Evolutionary conservation across 139 green algal species (phyloP).

Genomic region (Pseudopediastrum boryanum): DNA sequence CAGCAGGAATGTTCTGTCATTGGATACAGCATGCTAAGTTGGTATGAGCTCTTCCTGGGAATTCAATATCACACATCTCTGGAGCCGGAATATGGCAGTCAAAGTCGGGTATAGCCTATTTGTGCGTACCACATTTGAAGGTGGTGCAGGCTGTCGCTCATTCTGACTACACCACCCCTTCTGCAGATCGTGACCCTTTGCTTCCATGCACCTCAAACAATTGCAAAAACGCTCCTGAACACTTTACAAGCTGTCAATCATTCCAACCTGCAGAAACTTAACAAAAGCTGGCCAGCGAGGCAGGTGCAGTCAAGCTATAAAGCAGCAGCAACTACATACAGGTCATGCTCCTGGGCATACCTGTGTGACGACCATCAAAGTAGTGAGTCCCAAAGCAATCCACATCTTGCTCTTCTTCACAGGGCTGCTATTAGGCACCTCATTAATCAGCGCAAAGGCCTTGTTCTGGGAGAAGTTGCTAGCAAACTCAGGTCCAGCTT

Average conservation of each 20-base stretch:
- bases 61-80: too few relatives aligned
- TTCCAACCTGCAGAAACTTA: too few relatives aligned
- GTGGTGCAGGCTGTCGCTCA: too few relatives aligned
- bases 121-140: too few relatives aligned
- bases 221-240: too few relatives aligned
- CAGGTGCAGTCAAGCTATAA: not conserved
- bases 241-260: too few relatives aligned
- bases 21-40: too few relatives aligned
- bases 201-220: too few relatives aligned
- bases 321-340: not conserved
- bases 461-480: conserved; percentile 49
- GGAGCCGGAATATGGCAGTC: not conserved
- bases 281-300: not conserved
- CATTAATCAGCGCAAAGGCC: conserved; percentile 62
- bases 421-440: conserved; percentile 56
- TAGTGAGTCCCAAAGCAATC: conserved; percentile 43
- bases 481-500: conserved; percentile 57
- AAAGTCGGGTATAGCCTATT: not conserved
- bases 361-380: conserved; percentile 58
- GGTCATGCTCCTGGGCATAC: conserved; percentile 36
- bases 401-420: conserved; percentile 53
- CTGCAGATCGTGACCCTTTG: too few relatives aligned
- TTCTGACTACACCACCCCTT: too few relatives aligned
- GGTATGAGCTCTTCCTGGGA: too few relatives aligned
- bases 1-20: too few relatives aligned